Base-by-base conservation (phyloP, 2,329 filamentous ascomycete species). In the Venturia asperata region DNA sequence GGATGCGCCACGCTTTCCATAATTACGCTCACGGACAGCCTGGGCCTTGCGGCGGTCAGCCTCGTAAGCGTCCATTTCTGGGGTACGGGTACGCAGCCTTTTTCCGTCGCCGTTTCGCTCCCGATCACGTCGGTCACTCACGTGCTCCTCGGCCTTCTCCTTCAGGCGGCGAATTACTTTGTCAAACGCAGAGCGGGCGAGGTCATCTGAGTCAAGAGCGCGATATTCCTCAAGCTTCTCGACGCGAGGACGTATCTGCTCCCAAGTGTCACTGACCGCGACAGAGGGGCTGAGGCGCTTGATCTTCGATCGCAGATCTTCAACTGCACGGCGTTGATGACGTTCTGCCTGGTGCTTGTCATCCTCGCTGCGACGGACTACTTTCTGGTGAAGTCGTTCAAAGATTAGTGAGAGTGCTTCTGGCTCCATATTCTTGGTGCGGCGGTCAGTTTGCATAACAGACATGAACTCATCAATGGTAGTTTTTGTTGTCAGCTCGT, bases 31-130 rank as follows among this genome's bases (percentile, higher is more conserved):
- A 61, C 95, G 88, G 74, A 96, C 92, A 66, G 92, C 92, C 73
- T 94, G 92, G 55, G 93, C 93, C 76, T 93, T 94, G 72, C 92
- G 89, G 69, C 94, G 87, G 74, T 99, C 94, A 67, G 92, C 94
- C 77, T 97, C 94, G 76, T 99, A 99, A 24, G 91, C 86, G 78
- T 99, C 92, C 66, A 86, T 85, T 76, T 97, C 94, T n/a, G 92
- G 92, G 73, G 90, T 95, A 70, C 85, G 85, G 70, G 90, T 82
- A 69, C 79, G 79, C 68, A 75, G 75, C 69, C 77, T 75, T 65
- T 75, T 75, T 67, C 71, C 69, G 71, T 77, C 73, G 63, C 74
- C 74, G 67, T 76, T 75, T 62, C 76, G 74, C 55, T 74, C 74
- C 61, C 77, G 72, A 61, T 85, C 82, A 60, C 80, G 78, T 45